A percentile compares a stretch with the other conserved stretches of the same genome.
Evolutionary conservation across 1,284 basidiomycete species (phyloP).

Genomic region (Fomitiporia mediterranea): DNA sequence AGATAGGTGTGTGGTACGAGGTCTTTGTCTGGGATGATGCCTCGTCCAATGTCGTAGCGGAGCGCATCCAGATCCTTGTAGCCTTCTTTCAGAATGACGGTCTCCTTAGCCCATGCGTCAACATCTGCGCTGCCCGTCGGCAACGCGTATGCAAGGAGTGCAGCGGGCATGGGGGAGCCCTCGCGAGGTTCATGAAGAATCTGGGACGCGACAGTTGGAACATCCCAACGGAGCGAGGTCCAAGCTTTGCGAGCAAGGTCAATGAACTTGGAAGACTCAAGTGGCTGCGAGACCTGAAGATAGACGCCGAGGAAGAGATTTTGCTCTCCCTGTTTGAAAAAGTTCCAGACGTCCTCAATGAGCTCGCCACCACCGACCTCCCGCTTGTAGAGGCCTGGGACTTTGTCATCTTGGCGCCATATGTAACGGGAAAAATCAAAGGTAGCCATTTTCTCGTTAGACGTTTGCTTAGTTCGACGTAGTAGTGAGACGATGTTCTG

Average conservation of each 20-base stretch:
- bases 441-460: not conserved
- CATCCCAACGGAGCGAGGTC: conserved; percentile 18
- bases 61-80: conserved; percentile 20
- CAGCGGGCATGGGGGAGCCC: not conserved
- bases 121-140: conserved; percentile 10
- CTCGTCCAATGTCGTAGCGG: conserved; percentile 17
- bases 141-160: conserved; percentile 16
- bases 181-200: conserved; percentile 10
- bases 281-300: not conserved
- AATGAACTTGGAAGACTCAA: conserved; percentile 4
- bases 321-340: conserved; percentile 7
- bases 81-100: conserved; percentile 16
- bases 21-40: conserved; percentile 16
- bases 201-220: conserved; percentile 20
- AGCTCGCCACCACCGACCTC: conserved; percentile 11
- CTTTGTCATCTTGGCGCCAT: conserved; percentile 4
- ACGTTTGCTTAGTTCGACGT: too few species aligned
- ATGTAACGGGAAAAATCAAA: conserved; percentile 2
- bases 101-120: conserved; percentile 18
- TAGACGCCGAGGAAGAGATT: conserved; percentile 12
- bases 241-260: conserved; percentile 14
- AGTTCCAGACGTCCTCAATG: conserved; percentile 9
- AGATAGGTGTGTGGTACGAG: conserved; percentile 22
- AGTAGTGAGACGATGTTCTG: too few species aligned
- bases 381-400: conserved; percentile 1